Conservation (phyloP, 208 protist species). For the Angomonas deanei region DNA sequence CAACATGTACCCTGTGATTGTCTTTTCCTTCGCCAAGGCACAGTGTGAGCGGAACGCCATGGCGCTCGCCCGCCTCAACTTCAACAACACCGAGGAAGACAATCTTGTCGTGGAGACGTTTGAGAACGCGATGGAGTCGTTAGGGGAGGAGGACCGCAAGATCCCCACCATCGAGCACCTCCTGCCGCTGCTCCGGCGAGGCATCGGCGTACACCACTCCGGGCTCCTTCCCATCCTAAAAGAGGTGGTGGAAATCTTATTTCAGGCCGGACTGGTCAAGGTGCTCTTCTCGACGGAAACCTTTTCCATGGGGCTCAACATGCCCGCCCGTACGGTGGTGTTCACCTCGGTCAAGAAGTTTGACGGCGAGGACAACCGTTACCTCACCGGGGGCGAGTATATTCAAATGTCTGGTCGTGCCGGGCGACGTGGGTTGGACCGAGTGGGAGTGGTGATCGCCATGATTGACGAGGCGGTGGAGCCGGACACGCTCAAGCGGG, state of each 20-base stretch:
- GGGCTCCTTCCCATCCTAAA: conserved; percentile 99
- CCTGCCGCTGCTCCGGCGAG: conserved; percentile 95
- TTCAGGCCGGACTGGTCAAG: conserved; percentile 98
- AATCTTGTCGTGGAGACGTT: conserved; percentile 92
- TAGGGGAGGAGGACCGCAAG: conserved; percentile 91
- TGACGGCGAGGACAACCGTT: conserved; percentile 96
- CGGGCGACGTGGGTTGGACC: conserved; percentile 98
- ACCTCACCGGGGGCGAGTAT: conserved; percentile 97
- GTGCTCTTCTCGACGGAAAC: conserved; percentile 99
- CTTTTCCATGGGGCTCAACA: conserved; percentile 99
- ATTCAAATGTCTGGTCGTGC: conserved; percentile 99
- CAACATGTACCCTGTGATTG: conserved; percentile 97
- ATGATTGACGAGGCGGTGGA: conserved; percentile 98
- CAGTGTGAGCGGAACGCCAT: conserved; percentile 97
- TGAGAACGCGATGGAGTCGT: conserved; percentile 94
- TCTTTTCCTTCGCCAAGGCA: conserved; percentile 98
- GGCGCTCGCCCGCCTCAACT: conserved; percentile 92
- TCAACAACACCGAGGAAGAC: conserved; percentile 94
- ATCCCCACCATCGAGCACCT: conserved; percentile 93
- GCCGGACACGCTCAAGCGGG: conserved; percentile 88
- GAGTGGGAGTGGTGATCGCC: conserved; percentile 97
- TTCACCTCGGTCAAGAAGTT: conserved; percentile 99
- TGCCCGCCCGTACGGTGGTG: conserved; percentile 99
- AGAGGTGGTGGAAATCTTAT: conserved; percentile 99
- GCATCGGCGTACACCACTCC: conserved; percentile 99